Base-by-base conservation (phyloP, 2,329 filamentous ascomycete genomes). In the Botryotinia narcissicola region DNA sequence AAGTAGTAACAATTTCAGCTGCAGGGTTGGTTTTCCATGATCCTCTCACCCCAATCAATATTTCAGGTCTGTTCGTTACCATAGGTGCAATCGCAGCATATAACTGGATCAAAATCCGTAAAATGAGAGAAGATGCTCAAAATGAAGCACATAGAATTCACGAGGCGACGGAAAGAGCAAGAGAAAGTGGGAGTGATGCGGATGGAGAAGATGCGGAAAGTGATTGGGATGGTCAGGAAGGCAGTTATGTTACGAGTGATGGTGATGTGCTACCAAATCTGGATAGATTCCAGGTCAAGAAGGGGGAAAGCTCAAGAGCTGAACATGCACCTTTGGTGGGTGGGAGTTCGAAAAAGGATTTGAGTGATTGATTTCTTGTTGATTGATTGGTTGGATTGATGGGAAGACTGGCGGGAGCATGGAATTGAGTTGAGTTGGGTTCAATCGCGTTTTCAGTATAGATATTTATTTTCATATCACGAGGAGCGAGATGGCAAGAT, bases 1-100 rank as follows among this genome's bases (percentile, higher is more conserved):
- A 99, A 84, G 96, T 98, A 59, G 91, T 99, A 72, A 99, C 96
- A 22, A 98, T 99, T 79, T 91, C 90, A 59, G 94, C 94, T 0
- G 95, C 95, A 0, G 92, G 94, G 14, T 82, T 97, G 42, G 90
- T 97, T 6, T 99, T 98, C 84, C 89, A 96, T 78, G 96, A 99
- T 81, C 89, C 88, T 67, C 88, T 99, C 63, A 98, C 95, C 0
- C 85, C 91, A 0, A 89, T 99, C 84, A 99, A 99, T 82, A 85
- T 98, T 16, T 88, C 92, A 25, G 96, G 96, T 12, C 85, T 99
- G 20, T 80, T 97, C n/a, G 90, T 97, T 68, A 99, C 96, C 0
- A 93, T 98, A 77, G 85, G 87, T 60, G 95, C 94, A 76, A 99
- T 99, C 76, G 90, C 86, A 8, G 90, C 91, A 22, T 99, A 99